Conservation (phyloP, 805 yeast species). For the Metschnikowia matae region DNA sequence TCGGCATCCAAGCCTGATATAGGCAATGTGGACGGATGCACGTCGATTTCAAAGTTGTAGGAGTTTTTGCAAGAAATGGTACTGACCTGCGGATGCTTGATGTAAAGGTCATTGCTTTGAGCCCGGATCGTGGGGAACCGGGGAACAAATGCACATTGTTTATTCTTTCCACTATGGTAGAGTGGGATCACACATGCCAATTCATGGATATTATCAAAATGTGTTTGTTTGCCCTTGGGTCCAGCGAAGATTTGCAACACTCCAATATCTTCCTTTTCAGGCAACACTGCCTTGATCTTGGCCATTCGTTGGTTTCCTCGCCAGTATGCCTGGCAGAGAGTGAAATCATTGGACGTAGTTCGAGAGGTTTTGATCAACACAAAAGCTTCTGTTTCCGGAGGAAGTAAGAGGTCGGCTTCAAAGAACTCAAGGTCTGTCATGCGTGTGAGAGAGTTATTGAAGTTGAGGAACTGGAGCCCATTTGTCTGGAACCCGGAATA, state of each 20-base stretch:
- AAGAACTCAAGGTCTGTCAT: slow-evolving; percentile 71
- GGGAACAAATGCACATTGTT: slow-evolving; percentile 63
- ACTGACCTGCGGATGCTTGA: slow-evolving; percentile 79
- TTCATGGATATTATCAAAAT: slow-evolving; percentile 58
- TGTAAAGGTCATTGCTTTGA: slow-evolving; percentile 70
- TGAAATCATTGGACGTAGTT: slow-evolving; percentile 44
- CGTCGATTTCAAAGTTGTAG: slow-evolving; percentile 62
- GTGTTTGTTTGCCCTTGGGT: slow-evolving; percentile 53
- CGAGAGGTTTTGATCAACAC: slow-evolving; percentile 54
- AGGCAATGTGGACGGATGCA: slow-evolving; percentile 46
- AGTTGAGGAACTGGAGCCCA: slow-evolving; percentile 55
- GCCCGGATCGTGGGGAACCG: slow-evolving; percentile 69
- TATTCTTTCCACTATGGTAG: slow-evolving; percentile 63
- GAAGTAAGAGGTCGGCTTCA: slow-evolving; percentile 73
- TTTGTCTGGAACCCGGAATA: slow-evolving; percentile 74
- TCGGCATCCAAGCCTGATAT: slow-evolving; percentile 37
- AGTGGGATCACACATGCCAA: slow-evolving; percentile 71
- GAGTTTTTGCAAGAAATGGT: slow-evolving; percentile 52
- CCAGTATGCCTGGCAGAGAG: slow-evolving; percentile 80
- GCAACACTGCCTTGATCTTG: slow-evolving; percentile 76
- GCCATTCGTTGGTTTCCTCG: slow-evolving; percentile 59
- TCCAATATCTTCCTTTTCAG: slow-evolving; percentile 65
- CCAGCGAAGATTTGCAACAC: slow-evolving; percentile 74
- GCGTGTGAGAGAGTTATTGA: slow-evolving; percentile 71
- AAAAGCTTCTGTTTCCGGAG: slow-evolving; percentile 63